phyloP scores from a whole-genome alignment of 2,329 filamentous ascomycete species.

The Septoria petroselini region DNA sequence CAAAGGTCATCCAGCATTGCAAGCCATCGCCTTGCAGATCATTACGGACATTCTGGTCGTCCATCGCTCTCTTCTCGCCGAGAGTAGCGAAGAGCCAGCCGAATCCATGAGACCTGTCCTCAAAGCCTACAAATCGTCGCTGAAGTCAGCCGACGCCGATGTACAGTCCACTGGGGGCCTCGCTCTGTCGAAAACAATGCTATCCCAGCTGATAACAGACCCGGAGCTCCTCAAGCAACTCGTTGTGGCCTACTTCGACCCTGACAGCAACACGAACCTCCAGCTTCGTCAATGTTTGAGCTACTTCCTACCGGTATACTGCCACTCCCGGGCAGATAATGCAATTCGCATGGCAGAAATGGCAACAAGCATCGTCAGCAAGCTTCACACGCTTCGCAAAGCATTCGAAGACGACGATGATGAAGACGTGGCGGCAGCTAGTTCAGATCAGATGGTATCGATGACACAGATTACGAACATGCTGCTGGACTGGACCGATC shows the following conservation, averaged over 20 bases:
- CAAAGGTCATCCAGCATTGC: conserved; percentile 85
- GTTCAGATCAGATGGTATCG: conserved; percentile 64
- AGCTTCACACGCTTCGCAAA: conserved; percentile 51
- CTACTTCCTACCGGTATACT: conserved; percentile 94
- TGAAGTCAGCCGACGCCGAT: conserved; percentile 68
- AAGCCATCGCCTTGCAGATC: conserved; percentile 86
- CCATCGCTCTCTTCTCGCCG: conserved; percentile 64
- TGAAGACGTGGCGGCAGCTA: conserved; percentile 67
- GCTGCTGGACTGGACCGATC: conserved; percentile 92
- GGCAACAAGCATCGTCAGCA: conserved; percentile 69
- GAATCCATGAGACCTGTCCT: conserved; percentile 61
- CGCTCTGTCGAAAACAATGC: conserved; percentile 79
- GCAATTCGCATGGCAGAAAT: conserved; percentile 76
- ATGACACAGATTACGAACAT: conserved; percentile 75
- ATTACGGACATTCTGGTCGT: conserved; percentile 89
- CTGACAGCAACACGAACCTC: conserved; percentile 74
- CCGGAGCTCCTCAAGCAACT: conserved; percentile 74
- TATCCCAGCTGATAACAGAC: conserved; percentile 74
- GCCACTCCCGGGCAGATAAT: conserved; percentile 78
- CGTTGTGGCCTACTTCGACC: conserved; percentile 82
- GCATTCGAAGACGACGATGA: conserved; percentile 46
- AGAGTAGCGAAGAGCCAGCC: conserved; percentile 27
- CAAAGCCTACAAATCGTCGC: conserved; percentile 80
- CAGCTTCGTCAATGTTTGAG: conserved; percentile 80
- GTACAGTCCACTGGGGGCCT: conserved; percentile 79